These are phyloP conservation scores for Komagataella populi DNA, from an alignment of 805 yeast genomes.

Conservation along the genomic window DNA sequence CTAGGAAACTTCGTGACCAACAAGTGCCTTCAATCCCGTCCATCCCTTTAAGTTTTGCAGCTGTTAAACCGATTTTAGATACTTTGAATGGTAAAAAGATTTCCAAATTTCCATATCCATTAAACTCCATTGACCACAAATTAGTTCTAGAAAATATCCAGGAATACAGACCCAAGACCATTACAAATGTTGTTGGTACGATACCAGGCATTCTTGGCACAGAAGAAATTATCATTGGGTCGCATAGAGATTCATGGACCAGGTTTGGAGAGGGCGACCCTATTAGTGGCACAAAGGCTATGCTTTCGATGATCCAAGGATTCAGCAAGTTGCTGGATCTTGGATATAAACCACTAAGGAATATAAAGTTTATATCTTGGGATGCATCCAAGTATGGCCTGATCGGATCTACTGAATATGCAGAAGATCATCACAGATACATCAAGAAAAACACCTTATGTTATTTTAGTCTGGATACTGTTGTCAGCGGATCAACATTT, in stretches of 20 bases:
- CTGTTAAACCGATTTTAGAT: slow-evolving; percentile 40
- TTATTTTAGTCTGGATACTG: slow-evolving; percentile 36
- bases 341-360: slow-evolving; percentile 20
- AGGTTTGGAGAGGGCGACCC: slow-evolving; percentile 29
- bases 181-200: slow-evolving; percentile 29
- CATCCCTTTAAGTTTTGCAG: slow-evolving; percentile 42
- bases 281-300: slow-evolving; percentile 26
- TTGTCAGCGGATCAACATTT: slow-evolving; percentile 38
- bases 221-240: slow-evolving; percentile 31
- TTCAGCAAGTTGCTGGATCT: slow-evolving; percentile 19
- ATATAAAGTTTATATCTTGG: slow-evolving; percentile 14
- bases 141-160: slow-evolving; percentile 23
- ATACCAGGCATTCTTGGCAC: slow-evolving; percentile 31
- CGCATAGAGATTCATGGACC: slow-evolving; percentile 33
- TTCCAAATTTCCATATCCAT: slow-evolving; percentile 38
- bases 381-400: slow-evolving; percentile 26
- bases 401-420: slow-evolving; percentile 36
- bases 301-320: slow-evolving; percentile 31
- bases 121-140: slow-evolving; percentile 4
- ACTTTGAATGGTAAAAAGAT: slow-evolving; percentile 39
- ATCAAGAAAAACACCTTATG: slow-evolving; percentile 31
- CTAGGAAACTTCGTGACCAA: slow-evolving; percentile 23
- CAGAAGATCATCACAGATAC: slow-evolving; percentile 28
- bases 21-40: slow-evolving; percentile 49
- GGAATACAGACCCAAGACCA: slow-evolving; percentile 19